Conservation (phyloP, 805 yeast genomes). For the Candida hungchunana region DNA sequence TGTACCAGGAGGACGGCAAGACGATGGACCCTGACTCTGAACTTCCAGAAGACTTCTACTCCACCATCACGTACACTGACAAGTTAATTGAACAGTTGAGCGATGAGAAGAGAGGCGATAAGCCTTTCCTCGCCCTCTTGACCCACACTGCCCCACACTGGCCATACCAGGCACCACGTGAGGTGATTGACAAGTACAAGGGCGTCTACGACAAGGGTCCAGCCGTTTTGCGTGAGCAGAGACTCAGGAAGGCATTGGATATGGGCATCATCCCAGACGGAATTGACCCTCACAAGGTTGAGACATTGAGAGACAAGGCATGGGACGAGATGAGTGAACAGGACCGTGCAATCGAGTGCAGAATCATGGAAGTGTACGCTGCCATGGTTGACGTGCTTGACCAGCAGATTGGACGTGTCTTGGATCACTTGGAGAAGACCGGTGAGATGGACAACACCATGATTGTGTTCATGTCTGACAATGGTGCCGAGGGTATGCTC, state of each 20-base stretch:
- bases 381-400: slow-evolving; percentile 60
- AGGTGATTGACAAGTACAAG: slow-evolving; percentile 41
- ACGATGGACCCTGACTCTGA: slow-evolving; percentile 13
- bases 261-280: slow-evolving; percentile 45
- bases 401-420: slow-evolving; percentile 44
- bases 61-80: slow-evolving; percentile 41
- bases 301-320: slow-evolving; percentile 30
- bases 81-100: slow-evolving; percentile 36
- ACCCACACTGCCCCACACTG: slow-evolving; percentile 66
- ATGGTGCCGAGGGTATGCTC: slow-evolving; percentile 61
- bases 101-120: slow-evolving; percentile 31
- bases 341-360: slow-evolving; percentile 35
- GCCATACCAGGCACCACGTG: slow-evolving; percentile 59
- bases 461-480: slow-evolving; percentile 57
- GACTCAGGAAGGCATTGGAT: slow-evolving; percentile 38
- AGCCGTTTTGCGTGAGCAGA: slow-evolving; percentile 33
- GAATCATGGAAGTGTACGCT: slow-evolving; percentile 56
- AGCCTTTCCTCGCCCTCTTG: slow-evolving; percentile 51
- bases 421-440: slow-evolving; percentile 36
- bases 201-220: slow-evolving; percentile 49
- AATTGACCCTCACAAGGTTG: slow-evolving; percentile 42
- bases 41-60: slow-evolving; percentile 45
- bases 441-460: slow-evolving; percentile 52
- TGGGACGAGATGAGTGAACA: slow-evolving; percentile 41
- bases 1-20: slow-evolving; percentile 28